Conservation (phyloP, 148 eudicot genomes). For the Cornus kousa region DNA sequence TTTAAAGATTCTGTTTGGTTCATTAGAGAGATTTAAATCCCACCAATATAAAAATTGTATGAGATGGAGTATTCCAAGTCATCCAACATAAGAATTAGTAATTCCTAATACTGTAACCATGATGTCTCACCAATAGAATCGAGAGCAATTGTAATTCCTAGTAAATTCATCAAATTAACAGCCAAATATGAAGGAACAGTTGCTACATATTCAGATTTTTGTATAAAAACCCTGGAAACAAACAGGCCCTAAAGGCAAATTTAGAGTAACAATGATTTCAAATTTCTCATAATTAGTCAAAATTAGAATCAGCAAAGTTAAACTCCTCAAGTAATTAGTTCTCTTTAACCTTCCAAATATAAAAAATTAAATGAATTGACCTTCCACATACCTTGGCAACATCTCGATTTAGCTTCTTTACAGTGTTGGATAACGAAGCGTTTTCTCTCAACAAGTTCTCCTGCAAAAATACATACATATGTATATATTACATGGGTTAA, state of each 20-base stretch:
- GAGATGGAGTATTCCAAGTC: background rate
- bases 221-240: constrained; percentile 1
- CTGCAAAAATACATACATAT: constrained; percentile 29
- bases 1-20: no score
- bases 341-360: no score
- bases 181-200: background rate
- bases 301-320: background rate
- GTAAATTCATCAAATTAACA: background rate
- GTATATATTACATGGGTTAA: background rate
- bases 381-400: constrained; percentile 64
- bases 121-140: no score
- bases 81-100: background rate
- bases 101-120: no score
- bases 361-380: no score
- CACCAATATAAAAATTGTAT: no score
- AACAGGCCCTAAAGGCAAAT: background rate
- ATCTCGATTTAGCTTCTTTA: constrained; percentile 83
- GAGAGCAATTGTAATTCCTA: no score
- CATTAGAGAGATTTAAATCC: no score
- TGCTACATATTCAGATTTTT: background rate
- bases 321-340: background rate
- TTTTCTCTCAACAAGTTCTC: constrained; percentile 75
- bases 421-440: constrained; percentile 52
- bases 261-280: background rate
- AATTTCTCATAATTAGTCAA: background rate